Percentiles rank a stretch among this genome's conserved stretches.
Conservation (phyloP, 2,329 filamentous ascomycete species). For the Aphanoascus verrucosus region DNA sequence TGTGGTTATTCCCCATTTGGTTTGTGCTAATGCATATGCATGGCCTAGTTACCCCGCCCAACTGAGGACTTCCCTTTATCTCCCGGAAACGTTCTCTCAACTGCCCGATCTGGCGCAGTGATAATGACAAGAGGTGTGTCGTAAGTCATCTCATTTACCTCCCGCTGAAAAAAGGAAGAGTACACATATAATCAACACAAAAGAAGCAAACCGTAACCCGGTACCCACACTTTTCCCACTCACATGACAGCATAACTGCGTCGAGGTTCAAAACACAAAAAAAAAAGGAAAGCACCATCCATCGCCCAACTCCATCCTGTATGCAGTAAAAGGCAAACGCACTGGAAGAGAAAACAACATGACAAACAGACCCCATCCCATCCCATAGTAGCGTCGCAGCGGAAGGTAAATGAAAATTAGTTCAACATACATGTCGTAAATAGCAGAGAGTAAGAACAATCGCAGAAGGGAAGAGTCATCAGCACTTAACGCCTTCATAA, state of each 20-base stretch:
- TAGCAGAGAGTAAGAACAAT: not conserved
- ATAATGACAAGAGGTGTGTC: not conserved
- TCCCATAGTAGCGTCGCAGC: not conserved
- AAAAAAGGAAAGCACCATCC: not conserved
- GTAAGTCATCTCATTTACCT: not conserved
- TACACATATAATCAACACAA: not conserved
- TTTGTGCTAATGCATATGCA: too few relatives aligned
- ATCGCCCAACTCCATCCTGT: not conserved
- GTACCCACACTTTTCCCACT: not conserved
- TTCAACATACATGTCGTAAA: constrained; percentile 5
- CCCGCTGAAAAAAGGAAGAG: not conserved
- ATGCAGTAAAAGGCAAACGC: constrained; percentile 2
- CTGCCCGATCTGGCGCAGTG: not conserved
- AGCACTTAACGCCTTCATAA: not conserved
- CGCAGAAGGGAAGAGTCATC: not conserved
- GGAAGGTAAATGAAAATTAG: not conserved
- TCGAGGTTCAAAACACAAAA: not conserved
- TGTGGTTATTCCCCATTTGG: too few relatives aligned
- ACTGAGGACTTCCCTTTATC: not conserved
- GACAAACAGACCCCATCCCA: not conserved
- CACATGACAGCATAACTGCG: not conserved
- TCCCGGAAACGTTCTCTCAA: not conserved
- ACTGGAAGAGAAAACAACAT: not conserved
- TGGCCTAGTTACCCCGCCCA: not conserved
- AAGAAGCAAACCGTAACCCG: not conserved